These are phyloP conservation scores for Candolleomyces aberdarensis DNA, from an alignment of 768 basidiomycete species.

Conservation along the genomic window DNA sequence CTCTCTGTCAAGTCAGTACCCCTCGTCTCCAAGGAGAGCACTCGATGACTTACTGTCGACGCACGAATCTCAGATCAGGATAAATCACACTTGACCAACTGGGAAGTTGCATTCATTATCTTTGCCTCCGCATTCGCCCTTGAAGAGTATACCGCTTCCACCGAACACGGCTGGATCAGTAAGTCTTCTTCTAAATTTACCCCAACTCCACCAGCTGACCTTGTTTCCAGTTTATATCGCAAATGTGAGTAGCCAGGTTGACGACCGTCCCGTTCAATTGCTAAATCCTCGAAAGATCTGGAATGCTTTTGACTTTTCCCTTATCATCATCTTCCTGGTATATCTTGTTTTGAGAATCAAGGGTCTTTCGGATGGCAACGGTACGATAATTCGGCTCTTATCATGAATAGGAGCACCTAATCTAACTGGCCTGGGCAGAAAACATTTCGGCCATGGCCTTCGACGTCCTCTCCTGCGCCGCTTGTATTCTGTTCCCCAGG, in stretches of 20 bases:
- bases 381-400: slow-evolving; percentile 28
- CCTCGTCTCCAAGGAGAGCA: slow-evolving; percentile 1
- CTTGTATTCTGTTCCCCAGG: slow-evolving; percentile 84
- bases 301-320: slow-evolving; percentile 85
- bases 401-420: neutral
- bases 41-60: neutral
- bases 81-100: slow-evolving; percentile 43
- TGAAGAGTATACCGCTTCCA: slow-evolving; percentile 85
- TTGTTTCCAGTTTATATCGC: slow-evolving; percentile 71
- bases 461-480: slow-evolving; percentile 81
- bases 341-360: slow-evolving; percentile 65
- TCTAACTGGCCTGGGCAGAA: slow-evolving; percentile 22
- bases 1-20: slow-evolving; percentile 65
- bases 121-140: slow-evolving; percentile 77
- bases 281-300: slow-evolving; percentile 56
- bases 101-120: slow-evolving; percentile 73
- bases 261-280: neutral
- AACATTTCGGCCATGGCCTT: slow-evolving; percentile 65
- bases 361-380: slow-evolving; percentile 53
- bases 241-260: slow-evolving; percentile 45
- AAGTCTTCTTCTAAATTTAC: slow-evolving; percentile 24
- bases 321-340: slow-evolving; percentile 63
- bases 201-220: neutral
- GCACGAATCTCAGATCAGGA: slow-evolving; percentile 49
- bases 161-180: slow-evolving; percentile 88